Evolutionary conservation across 805 yeast species (phyloP).

Genomic region (Candida adriatica): DNA sequence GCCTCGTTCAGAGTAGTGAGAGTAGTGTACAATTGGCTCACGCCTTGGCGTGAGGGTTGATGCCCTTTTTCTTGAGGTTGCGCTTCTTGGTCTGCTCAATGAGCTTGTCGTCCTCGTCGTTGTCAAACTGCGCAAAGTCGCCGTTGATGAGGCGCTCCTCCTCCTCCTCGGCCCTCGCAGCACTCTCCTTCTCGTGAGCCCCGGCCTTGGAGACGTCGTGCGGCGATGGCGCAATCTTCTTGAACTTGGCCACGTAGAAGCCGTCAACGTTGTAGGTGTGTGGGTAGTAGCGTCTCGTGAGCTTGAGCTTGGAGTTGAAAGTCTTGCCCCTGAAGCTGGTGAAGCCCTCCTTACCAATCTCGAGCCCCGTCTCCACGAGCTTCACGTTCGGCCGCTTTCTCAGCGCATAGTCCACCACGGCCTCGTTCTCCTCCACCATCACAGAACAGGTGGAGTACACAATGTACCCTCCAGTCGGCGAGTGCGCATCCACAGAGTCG

Average conservation of each 20-base stretch:
- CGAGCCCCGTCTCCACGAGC: constrained; percentile 85
- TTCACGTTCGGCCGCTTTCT: constrained; percentile 95
- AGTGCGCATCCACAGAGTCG: constrained; percentile 92
- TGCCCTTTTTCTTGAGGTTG: constrained; percentile 61
- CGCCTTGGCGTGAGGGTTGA: constrained; percentile 46
- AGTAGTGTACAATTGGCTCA: constrained; percentile 6
- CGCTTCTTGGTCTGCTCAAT: constrained; percentile 64
- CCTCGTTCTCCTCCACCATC: constrained; percentile 96
- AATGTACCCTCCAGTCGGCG: constrained; percentile 86
- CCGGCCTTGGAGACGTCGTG: constrained; percentile 83
- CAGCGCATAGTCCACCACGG: constrained; percentile 96
- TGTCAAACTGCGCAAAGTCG: constrained; percentile 80
- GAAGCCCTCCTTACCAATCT: constrained; percentile 94
- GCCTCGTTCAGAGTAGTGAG: too few relatives aligned
- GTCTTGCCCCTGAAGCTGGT: constrained; percentile 89
- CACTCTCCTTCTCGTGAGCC: constrained; percentile 75
- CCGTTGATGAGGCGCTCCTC: constrained; percentile 74
- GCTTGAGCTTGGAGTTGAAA: constrained; percentile 65
- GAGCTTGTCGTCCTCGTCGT: constrained; percentile 65
- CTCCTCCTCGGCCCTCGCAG: constrained; percentile 75
- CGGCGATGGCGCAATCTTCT: constrained; percentile 82
- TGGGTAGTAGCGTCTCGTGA: constrained; percentile 95
- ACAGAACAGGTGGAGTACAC: constrained; percentile 98
- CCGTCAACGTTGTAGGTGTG: constrained; percentile 99
- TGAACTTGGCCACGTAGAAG: constrained; percentile 93